Evolutionary conservation across 108 stramenopile species (phyloP), one percentile per base, ranked within the genome.

Genomic region (Conticribra weissflogii): DNA sequence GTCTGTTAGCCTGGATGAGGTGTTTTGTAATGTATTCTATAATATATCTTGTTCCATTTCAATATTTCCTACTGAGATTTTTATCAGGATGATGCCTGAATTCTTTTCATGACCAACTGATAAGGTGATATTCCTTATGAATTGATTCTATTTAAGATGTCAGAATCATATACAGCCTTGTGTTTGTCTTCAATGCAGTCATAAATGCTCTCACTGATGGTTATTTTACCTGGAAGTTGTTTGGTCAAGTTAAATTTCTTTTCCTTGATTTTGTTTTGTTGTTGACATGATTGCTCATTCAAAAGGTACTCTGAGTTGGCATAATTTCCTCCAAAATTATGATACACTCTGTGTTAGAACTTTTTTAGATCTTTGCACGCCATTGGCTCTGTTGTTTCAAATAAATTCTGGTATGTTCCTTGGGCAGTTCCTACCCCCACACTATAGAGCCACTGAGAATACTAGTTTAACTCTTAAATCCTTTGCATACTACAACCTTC

Each of bases 181-280:
- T 63, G 46, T 22, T 23, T 29, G 8, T 47, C 47, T 47, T 63
- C 19, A 32, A 24, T 27, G 19, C 44, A 63, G 3, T 63, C 2
- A 48, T 69, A 44, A 24, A 58, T 58, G 15, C 56, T 48, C 3
- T 3, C 32, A 21, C 70, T 71, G 3, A 34, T 60, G 12, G 25
- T 25, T 23, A 69, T 30, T 17, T 58, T 57, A 1, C 68, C 68
- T 23, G 68, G 59, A 53, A 53, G 4, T 3, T 18, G 32, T 17
- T 63, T 19, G 7, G 53, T 21, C 59, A 61, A 53, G 16, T 71
- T 32, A 34, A 58, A 58, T 21, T 71, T 71, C 1, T 41, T 9
- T 25, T 71, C 36, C 14, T 71, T 59, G 2, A 71, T 71, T 31
- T 28, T 71, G 49, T 29, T 61, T 60, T 21, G 70, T 71, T n/a